A percentile compares a stretch with the other conserved stretches of the same genome.
Evolutionary conservation across 2,329 filamentous ascomycete genomes (phyloP).

Genomic region (Pseudogymnoascus sp.): DNA sequence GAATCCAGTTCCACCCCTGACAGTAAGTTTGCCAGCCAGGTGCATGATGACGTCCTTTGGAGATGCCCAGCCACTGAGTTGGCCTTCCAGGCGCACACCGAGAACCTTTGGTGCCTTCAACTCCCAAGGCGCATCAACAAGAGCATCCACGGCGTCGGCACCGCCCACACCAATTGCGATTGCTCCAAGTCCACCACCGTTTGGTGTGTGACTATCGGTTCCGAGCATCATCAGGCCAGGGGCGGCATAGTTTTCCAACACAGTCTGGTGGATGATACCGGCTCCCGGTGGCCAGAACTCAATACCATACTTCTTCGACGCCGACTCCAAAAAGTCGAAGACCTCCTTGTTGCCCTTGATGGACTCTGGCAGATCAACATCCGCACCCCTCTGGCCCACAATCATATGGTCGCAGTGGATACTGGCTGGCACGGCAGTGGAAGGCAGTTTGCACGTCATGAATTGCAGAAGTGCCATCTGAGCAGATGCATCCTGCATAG

Average conservation of each 20-base stretch:
- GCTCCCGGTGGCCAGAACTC: constrained; percentile 94
- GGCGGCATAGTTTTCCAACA: constrained; percentile 95
- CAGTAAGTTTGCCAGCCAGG: constrained; percentile 83
- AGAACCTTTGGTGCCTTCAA: constrained; percentile 88
- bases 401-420: constrained; percentile 99
- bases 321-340: constrained; percentile 93
- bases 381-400: constrained; percentile 85
- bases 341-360: constrained; percentile 94
- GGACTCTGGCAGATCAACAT: constrained; percentile 75
- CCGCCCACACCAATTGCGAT: constrained; percentile 96
- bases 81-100: constrained; percentile 76
- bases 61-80: constrained; percentile 82
- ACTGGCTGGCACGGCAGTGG: constrained; percentile 88
- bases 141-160: constrained; percentile 91
- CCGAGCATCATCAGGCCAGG: constrained; percentile 98
- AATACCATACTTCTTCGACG: constrained; percentile 83
- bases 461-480: constrained; percentile 99
- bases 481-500: constrained; percentile 97
- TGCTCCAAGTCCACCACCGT: constrained; percentile 88
- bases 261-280: constrained; percentile 95
- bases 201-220: constrained; percentile 95
- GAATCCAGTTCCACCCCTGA: constrained; percentile 87
- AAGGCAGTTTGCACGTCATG: constrained; percentile 89
- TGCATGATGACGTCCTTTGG: constrained; percentile 94
- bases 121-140: constrained; percentile 96